A percentile compares a stretch with the other conserved stretches of the same genome.
Evolutionary conservation across 2,329 filamentous ascomycete genomes (phyloP).

Genomic region (Fonsecaea monophora): DNA sequence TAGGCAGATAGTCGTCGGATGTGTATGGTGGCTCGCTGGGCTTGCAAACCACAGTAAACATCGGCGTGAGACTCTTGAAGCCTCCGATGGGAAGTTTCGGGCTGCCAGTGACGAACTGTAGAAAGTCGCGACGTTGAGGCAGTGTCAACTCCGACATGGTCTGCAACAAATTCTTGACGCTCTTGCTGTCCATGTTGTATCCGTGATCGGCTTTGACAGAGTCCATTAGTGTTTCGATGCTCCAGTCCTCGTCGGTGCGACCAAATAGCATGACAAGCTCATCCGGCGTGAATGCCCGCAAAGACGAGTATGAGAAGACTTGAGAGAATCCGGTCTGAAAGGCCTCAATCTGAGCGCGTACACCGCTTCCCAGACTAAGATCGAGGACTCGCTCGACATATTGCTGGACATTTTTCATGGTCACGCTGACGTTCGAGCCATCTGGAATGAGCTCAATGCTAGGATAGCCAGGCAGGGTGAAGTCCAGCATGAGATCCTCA

Average conservation of each 20-base stretch:
- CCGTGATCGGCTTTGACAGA: conserved; percentile 99
- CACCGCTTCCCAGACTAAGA: conserved; percentile 86
- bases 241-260: conserved; percentile 93
- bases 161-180: conserved; percentile 89
- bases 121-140: conserved; percentile 83
- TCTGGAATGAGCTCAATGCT: conserved; percentile 79
- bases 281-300: conserved; percentile 92
- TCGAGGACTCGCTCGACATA: conserved; percentile 92
- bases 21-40: conserved; percentile 93
- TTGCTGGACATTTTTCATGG: conserved; percentile 85
- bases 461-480: conserved; percentile 90
- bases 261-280: conserved; percentile 96
- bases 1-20: conserved; percentile 97
- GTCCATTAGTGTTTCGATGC: conserved; percentile 94
- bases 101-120: conserved; percentile 97
- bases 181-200: conserved; percentile 97
- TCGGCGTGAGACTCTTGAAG: conserved; percentile 94
- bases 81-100: conserved; percentile 98
- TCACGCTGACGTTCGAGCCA: conserved; percentile 77
- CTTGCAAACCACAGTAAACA: conserved; percentile 99
- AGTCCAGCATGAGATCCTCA: conserved; percentile 90
- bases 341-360: conserved; percentile 85
- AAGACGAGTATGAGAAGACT: conserved; percentile 91
- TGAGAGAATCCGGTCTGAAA: conserved; percentile 92
- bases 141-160: conserved; percentile 86